Percentiles rank a stretch among this genome's conserved stretches.
Evolutionary conservation across 371 early-diverging fungal species (phyloP).

Genomic region (Rhizopus stolonifer): DNA sequence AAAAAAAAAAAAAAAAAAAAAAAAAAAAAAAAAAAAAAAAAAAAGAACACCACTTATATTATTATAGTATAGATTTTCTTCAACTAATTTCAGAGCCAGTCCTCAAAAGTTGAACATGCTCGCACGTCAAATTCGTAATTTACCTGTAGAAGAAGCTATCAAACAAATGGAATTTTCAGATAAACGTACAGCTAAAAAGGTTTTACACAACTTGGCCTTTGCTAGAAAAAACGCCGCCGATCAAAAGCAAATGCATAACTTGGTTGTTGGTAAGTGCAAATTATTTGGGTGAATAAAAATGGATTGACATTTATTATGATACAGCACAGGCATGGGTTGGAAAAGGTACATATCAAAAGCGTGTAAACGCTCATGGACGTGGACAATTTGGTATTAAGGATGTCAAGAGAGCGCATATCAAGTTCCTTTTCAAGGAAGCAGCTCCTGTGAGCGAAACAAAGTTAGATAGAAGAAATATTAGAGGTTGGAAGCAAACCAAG

Average conservation of each 20-base stretch:
- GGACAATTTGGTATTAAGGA: constrained; percentile 84
- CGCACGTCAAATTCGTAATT: constrained; percentile 80
- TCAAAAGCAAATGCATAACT: constrained; percentile 68
- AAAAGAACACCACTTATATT: too few relatives aligned
- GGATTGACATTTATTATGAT: neutral
- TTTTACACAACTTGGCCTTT: constrained; percentile 72
- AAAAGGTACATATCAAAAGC: constrained; percentile 74
- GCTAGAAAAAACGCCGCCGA: constrained; percentile 70
- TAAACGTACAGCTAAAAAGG: constrained; percentile 73
- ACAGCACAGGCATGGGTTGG: constrained; percentile 86
- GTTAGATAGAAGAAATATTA: constrained; percentile 51
- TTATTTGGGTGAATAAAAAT: neutral
- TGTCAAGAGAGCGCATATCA: constrained; percentile 80
- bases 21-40: too few relatives aligned
- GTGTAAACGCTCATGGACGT: constrained; percentile 75
- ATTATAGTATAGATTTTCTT: constrained; percentile 72
- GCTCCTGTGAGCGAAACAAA: constrained; percentile 19
- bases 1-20: constrained; percentile 24
- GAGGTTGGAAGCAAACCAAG: constrained; percentile 62
- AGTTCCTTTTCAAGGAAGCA: constrained; percentile 72
- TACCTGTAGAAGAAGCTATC: constrained; percentile 80
- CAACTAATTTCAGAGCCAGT: constrained; percentile 71
- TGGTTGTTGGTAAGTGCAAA: constrained; percentile 48
- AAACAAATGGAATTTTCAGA: constrained; percentile 85
- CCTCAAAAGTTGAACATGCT: constrained; percentile 85